phyloP scores from a whole-genome alignment of 352 stramenopile genomes.

The Phytophthora sp. region DNA sequence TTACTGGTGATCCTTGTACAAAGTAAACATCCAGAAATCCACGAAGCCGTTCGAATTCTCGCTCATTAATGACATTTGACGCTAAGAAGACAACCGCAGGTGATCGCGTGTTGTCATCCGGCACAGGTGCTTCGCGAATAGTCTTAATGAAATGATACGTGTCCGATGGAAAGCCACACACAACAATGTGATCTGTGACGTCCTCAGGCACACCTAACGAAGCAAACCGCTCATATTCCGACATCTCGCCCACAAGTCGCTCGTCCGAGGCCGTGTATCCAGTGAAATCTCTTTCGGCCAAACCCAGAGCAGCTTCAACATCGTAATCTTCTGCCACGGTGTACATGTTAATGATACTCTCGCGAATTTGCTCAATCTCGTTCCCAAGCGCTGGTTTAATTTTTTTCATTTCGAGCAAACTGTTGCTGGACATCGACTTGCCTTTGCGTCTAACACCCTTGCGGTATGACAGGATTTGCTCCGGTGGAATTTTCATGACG shows the following conservation, averaged over 20 bases:
- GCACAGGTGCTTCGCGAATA: slow-evolving; percentile 59
- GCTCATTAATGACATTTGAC: slow-evolving; percentile 51
- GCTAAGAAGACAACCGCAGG: slow-evolving; percentile 68
- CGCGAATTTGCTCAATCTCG: slow-evolving; percentile 64
- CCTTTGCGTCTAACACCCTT: slow-evolving; percentile 73
- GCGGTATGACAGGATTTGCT: slow-evolving; percentile 79
- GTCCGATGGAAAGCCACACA: slow-evolving; percentile 70
- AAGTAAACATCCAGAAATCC: slow-evolving; percentile 71
- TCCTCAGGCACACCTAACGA: slow-evolving; percentile 41
- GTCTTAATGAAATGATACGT: slow-evolving; percentile 77
- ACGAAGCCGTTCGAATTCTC: slow-evolving; percentile 58
- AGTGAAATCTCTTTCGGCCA: slow-evolving; percentile 6
- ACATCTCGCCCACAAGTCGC: slow-evolving; percentile 19
- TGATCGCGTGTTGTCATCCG: slow-evolving; percentile 43
- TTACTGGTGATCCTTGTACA: slow-evolving; percentile 72
- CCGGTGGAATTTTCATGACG: slow-evolving; percentile 65
- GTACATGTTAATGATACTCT: slow-evolving; percentile 67
- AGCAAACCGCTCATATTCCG: slow-evolving; percentile 67
- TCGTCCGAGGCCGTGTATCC: slow-evolving; percentile 4
- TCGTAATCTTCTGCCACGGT: slow-evolving; percentile 37
- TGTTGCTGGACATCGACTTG: slow-evolving; percentile 41
- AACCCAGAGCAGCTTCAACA: slow-evolving; percentile 27
- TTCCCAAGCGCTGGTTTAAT: slow-evolving; percentile 63
- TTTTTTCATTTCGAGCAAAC: slow-evolving; percentile 46
- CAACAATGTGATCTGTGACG: slow-evolving; percentile 66